phyloP scores from a whole-genome alignment of 257 asterid genomes.

The Nicotiana obtusifolia region DNA sequence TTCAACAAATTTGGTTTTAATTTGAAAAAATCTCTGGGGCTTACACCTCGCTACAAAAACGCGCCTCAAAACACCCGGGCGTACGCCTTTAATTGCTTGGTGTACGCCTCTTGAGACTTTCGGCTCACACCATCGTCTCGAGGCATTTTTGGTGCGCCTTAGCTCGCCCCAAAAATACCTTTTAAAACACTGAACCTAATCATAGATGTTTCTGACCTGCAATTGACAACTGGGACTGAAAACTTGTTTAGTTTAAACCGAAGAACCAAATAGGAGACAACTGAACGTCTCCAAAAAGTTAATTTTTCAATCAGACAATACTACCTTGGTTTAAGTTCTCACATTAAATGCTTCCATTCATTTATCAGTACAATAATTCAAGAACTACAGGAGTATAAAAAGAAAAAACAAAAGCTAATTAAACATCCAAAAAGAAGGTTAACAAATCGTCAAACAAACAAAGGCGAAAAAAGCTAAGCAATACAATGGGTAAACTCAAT shows the following conservation, averaged over 20 bases:
- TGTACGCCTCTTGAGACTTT: too few relatives aligned
- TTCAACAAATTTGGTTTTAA: too few relatives aligned
- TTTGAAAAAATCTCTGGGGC: too few relatives aligned
- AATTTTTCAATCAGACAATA: neutral
- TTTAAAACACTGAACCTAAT: too few relatives aligned
- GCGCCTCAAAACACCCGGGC: too few relatives aligned
- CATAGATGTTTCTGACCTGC: neutral
- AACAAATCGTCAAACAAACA: neutral
- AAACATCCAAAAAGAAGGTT: neutral
- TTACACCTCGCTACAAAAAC: too few relatives aligned
- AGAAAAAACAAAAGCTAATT: neutral
- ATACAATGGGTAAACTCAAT: neutral
- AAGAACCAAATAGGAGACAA: neutral
- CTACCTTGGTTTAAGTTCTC: neutral
- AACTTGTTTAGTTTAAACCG: too few relatives aligned
- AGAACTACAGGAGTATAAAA: neutral
- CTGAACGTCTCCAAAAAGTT: neutral
- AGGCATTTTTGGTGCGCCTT: too few relatives aligned
- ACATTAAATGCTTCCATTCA: neutral
- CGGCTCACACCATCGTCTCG: too few relatives aligned
- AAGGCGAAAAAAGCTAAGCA: neutral
- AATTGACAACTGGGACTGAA: neutral
- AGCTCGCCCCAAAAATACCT: too few relatives aligned
- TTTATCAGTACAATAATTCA: neutral
- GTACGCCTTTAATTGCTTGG: too few relatives aligned